Evolutionary conservation across 2,329 filamentous ascomycete species (phyloP), one percentile per base, ranked within the genome.

Genomic region (Cercospora citrullina): DNA sequence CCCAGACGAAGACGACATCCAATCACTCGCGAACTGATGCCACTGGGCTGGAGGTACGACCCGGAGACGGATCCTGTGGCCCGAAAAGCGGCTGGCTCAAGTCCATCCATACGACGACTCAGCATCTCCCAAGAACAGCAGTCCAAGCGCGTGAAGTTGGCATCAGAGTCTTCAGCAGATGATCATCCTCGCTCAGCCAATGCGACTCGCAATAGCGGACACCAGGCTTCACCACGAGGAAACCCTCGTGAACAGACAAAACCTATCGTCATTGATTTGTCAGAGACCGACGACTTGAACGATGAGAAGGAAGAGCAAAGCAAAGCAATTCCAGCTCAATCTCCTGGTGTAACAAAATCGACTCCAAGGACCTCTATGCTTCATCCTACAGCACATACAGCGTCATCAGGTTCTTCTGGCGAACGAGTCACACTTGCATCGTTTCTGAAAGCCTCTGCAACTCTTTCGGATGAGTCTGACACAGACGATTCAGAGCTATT

Each of bases 21-120:
- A 3, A 14, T 72, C 14, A 78, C 76, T 2, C 68, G 71, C 5
- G 75, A 75, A 62, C 68, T 78, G 2, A 78, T 78, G 76, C 75
- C 75, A 26, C 60, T 76, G n/a, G 75, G 74, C 21, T 77, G 74
- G 74, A 61, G 63, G 9, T 76, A 74, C 30, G 68, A 77, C 28
- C 73, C 73, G 0, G 58, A 71, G 12, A 68, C 66, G 1, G 64
- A 65, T 21, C 8, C 58, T 16, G 55, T 26, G 7, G 59, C 64
- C 16, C 66, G 61, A 16, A 61, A 68, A 23, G 16, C 39, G 31
- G 63, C 66, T 58, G 65, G 63, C 18, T 53, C 65, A 39, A 59
- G 65, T 64, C 66, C 64, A 33, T 36, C 64, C 36, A 57, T 67
- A 53, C 42, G 60, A 23, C 28, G 45, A 30, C 39, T 72, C 45